These are phyloP conservation scores for Paraphaeosphaeria sporulosa DNA, from an alignment of 2,329 filamentous ascomycete species.

Conservation along the genomic window DNA sequence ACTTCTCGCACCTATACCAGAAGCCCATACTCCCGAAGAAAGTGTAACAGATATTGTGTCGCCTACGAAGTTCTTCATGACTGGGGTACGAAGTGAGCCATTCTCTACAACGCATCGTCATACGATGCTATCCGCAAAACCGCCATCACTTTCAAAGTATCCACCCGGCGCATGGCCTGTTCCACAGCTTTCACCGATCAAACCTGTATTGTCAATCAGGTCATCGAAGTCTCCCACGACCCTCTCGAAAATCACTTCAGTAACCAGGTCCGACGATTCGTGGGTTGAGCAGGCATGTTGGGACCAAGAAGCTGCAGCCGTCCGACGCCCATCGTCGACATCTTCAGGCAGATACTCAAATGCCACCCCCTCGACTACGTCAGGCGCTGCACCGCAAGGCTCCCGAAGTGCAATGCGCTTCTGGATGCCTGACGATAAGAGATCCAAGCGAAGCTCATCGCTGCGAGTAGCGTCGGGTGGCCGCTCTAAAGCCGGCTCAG, in stretches of 20 bases:
- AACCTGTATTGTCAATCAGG: neutral
- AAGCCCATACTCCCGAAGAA: slow-evolving; percentile 20
- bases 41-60: slow-evolving; percentile 16
- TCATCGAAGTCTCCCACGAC: slow-evolving; percentile 4
- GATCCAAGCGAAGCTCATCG: neutral
- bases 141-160: slow-evolving; percentile 15
- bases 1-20: slow-evolving; percentile 19
- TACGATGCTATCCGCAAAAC: neutral
- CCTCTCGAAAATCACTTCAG: neutral
- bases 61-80: slow-evolving; percentile 34
- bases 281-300: neutral
- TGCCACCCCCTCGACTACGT: slow-evolving; percentile 1
- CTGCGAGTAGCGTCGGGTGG: neutral
- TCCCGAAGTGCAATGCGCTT: neutral
- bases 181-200: slow-evolving; percentile 16
- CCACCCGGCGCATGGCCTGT: slow-evolving; percentile 22
- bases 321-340: neutral
- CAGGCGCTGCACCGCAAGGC: neutral
- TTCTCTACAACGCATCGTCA: slow-evolving; percentile 12
- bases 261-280: slow-evolving; percentile 12
- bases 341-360: slow-evolving; percentile 2
- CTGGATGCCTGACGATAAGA: neutral
- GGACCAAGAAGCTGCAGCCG: neutral
- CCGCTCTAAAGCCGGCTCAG: neutral
- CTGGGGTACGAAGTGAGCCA: slow-evolving; percentile 26